Percentiles rank a stretch among this genome's conserved stretches.
Conservation (phyloP, 2,329 filamentous ascomycete genomes). For the Xylaria sp. region DNA sequence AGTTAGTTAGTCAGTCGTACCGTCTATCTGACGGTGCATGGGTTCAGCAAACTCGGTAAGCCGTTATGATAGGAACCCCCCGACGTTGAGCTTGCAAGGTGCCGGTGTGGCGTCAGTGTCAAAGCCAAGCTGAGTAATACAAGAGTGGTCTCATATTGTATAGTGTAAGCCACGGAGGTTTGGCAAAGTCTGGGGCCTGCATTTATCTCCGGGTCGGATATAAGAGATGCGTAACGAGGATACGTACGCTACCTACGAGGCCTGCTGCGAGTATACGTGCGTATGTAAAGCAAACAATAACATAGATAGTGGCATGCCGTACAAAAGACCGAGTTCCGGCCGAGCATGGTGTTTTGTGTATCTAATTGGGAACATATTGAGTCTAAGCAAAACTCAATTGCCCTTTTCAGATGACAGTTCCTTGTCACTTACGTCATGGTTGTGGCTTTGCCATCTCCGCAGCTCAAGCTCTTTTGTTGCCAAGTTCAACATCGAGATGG, state of each 20-base stretch:
- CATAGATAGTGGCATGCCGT: neutral
- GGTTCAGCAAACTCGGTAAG: slow-evolving; percentile 15
- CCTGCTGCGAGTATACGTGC: neutral
- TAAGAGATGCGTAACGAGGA: neutral
- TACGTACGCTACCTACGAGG: neutral
- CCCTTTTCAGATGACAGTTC: neutral
- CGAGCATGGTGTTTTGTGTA: neutral
- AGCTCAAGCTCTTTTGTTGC: neutral
- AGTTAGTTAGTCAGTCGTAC: slow-evolving; percentile 17
- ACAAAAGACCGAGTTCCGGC: neutral
- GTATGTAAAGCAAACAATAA: neutral
- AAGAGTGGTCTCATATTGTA: neutral
- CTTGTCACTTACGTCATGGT: neutral
- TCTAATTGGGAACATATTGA: neutral
- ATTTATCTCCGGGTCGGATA: slow-evolving; percentile 27
- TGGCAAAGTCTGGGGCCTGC: slow-evolving; percentile 9
- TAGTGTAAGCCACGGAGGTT: neutral
- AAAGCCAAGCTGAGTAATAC: slow-evolving; percentile 24
- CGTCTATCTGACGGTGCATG: slow-evolving; percentile 27
- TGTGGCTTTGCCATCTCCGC: neutral
- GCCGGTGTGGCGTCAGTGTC: slow-evolving; percentile 7
- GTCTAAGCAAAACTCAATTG: neutral
- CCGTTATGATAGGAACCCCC: slow-evolving; percentile 8
- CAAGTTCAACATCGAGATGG: neutral
- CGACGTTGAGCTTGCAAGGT: slow-evolving; percentile 9